Evolutionary conservation across 2,329 filamentous ascomycete genomes (phyloP).

Genomic region (Lachnellula cervina): DNA sequence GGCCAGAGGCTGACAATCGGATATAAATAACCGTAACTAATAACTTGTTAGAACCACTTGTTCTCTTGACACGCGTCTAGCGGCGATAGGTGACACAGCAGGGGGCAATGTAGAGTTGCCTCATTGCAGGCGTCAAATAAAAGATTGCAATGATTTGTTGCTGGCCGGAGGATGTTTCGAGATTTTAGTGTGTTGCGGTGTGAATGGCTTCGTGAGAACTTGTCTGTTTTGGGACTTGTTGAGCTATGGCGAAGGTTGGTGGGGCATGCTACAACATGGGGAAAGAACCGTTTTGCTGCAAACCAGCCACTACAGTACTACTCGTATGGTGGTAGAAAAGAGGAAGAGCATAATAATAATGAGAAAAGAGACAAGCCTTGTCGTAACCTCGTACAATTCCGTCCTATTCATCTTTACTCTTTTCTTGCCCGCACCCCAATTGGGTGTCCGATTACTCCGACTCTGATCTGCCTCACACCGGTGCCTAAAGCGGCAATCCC

Average conservation of each 20-base stretch:
- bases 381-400: too few species aligned
- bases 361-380: too few species aligned
- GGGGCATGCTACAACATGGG: neutral
- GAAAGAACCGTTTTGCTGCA: neutral
- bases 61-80: constrained; percentile 19
- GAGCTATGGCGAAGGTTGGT: neutral
- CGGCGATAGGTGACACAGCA: constrained; percentile 5
- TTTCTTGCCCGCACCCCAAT: neutral
- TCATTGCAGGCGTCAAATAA: constrained; percentile 15
- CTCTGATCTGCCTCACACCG: too few species aligned
- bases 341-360: neutral
- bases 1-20: constrained; percentile 3
- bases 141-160: constrained; percentile 2
- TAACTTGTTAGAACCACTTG: neutral
- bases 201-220: neutral
- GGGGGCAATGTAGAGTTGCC: constrained; percentile 10
- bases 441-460: too few species aligned
- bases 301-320: too few species aligned
- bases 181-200: constrained; percentile 11
- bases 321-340: neutral
- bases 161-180: neutral
- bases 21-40: neutral
- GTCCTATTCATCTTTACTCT: neutral
- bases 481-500: constrained; percentile 4
- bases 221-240: constrained; percentile 5